Evolutionary conservation across 192 early-diverging fungal species (phyloP).

Genomic region (Mortierella hygrophila): DNA sequence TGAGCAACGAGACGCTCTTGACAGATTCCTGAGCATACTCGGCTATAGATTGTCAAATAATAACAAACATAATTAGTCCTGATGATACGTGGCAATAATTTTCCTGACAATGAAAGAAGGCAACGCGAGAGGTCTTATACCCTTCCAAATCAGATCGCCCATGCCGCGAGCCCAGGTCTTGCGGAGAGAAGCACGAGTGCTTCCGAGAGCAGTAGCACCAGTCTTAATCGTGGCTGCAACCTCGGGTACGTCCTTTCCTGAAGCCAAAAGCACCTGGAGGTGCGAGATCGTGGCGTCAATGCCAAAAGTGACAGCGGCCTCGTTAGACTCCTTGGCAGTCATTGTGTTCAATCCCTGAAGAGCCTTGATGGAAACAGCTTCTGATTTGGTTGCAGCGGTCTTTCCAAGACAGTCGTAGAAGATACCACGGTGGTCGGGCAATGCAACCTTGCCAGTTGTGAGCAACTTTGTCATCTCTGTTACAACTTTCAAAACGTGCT

Average conservation of each 20-base stretch:
- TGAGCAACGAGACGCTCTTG: constrained; percentile 49
- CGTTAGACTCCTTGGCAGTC: constrained; percentile 82
- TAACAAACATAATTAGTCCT: neutral
- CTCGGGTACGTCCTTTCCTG: constrained; percentile 55
- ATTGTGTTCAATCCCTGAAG: constrained; percentile 76
- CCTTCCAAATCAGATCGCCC: constrained; percentile 67
- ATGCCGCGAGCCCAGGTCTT: constrained; percentile 76
- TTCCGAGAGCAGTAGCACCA: constrained; percentile 68
- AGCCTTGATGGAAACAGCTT: constrained; percentile 60
- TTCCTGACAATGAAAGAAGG: neutral
- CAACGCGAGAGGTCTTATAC: constrained; percentile 14
- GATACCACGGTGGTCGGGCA: constrained; percentile 76
- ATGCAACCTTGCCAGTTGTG: constrained; percentile 66
- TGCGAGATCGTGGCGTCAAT: constrained; percentile 74
- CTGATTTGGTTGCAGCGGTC: constrained; percentile 54
- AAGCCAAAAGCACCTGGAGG: constrained; percentile 58
- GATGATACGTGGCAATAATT: no score
- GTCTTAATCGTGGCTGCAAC: constrained; percentile 61
- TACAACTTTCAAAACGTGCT: constrained; percentile 69
- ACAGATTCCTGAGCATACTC: constrained; percentile 29
- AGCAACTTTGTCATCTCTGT: constrained; percentile 72
- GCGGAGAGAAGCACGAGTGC: constrained; percentile 70
- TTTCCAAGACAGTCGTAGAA: constrained; percentile 71
- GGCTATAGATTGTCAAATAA: neutral
- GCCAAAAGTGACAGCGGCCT: constrained; percentile 70